Percentiles rank a stretch among this genome's conserved stretches.
These are phyloP conservation scores for Graphium sp. DNA, from an alignment of 2,329 filamentous ascomycete genomes.

Conservation along the genomic window DNA sequence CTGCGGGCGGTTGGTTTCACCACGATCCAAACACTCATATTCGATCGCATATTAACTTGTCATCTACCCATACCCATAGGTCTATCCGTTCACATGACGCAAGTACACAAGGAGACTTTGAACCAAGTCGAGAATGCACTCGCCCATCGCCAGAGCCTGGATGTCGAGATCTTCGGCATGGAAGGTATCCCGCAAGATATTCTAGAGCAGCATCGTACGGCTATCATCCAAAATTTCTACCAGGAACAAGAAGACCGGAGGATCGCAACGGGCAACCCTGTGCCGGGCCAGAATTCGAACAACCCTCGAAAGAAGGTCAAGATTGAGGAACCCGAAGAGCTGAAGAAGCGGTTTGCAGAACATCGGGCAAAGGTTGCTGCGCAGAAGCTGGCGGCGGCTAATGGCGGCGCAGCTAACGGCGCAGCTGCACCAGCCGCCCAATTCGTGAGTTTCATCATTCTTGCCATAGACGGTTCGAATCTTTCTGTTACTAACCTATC, in stretches of 20 bases:
- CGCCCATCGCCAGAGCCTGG: constrained; percentile 66
- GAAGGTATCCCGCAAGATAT: constrained; percentile 86
- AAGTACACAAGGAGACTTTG: constrained; percentile 92
- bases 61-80: constrained; percentile 29
- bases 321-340: constrained; percentile 57
- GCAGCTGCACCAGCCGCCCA: constrained; percentile 26
- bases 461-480: too few species aligned
- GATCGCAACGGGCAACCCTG: constrained; percentile 68
- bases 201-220: constrained; percentile 66
- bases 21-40: background rate
- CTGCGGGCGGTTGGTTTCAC: constrained; percentile 77
- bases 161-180: constrained; percentile 97
- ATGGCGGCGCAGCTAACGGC: constrained; percentile 28
- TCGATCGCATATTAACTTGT: background rate
- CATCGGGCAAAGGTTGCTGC: constrained; percentile 54
- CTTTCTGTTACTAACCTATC: constrained; percentile 9
- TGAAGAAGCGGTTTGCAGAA: constrained; percentile 66
- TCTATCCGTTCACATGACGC: constrained; percentile 91
- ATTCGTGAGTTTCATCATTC: constrained; percentile 36
- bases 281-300: constrained; percentile 46
- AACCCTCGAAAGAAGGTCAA: constrained; percentile 55
- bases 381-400: constrained; percentile 35
- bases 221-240: constrained; percentile 74
- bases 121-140: constrained; percentile 83
- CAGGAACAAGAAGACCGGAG: constrained; percentile 71